Evolutionary conservation across 2,329 filamentous ascomycete species (phyloP).

Genomic region (Hymenoscyphus linearis): DNA sequence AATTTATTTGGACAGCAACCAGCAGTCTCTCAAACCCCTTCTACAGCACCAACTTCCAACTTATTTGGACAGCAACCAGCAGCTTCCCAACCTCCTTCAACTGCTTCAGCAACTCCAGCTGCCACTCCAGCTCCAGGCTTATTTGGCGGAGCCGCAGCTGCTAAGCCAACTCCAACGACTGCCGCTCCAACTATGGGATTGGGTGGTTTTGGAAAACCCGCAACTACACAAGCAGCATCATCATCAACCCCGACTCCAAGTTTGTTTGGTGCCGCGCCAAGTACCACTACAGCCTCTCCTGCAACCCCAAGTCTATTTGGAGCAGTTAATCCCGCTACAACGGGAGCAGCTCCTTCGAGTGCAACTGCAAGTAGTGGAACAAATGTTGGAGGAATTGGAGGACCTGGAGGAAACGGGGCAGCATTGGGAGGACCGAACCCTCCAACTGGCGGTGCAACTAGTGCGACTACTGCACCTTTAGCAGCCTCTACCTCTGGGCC

Average conservation of each 20-base stretch:
- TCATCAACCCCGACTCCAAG: conserved; percentile 11
- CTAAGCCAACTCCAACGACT: conserved; percentile 7
- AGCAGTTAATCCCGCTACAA: conserved; percentile 1
- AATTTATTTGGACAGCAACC: conserved; percentile 28
- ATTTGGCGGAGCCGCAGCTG: conserved; percentile 8
- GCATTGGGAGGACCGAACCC: conserved; percentile 1
- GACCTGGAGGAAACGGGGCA: background rate
- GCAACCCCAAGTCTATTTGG: conserved; percentile 10
- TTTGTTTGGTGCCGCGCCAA: background rate
- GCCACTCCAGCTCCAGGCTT: conserved; percentile 3
- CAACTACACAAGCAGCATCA: conserved; percentile 3
- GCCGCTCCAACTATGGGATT: background rate
- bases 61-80: background rate
- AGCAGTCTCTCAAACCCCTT: background rate
- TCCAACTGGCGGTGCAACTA: conserved; percentile 19
- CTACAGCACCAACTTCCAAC: background rate
- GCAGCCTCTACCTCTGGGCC: conserved; percentile 76
- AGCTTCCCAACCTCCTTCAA: conserved; percentile 1
- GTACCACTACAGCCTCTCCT: background rate
- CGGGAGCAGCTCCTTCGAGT: conserved; percentile 9
- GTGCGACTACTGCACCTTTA: conserved; percentile 34
- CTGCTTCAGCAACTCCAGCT: conserved; percentile 10
- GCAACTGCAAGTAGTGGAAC: conserved; percentile 15
- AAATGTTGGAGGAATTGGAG: no score
- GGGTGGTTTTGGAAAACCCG: background rate